Evolutionary conservation across 2,329 filamentous ascomycete genomes (phyloP).

Genomic region (Clonostachys chloroleuca): DNA sequence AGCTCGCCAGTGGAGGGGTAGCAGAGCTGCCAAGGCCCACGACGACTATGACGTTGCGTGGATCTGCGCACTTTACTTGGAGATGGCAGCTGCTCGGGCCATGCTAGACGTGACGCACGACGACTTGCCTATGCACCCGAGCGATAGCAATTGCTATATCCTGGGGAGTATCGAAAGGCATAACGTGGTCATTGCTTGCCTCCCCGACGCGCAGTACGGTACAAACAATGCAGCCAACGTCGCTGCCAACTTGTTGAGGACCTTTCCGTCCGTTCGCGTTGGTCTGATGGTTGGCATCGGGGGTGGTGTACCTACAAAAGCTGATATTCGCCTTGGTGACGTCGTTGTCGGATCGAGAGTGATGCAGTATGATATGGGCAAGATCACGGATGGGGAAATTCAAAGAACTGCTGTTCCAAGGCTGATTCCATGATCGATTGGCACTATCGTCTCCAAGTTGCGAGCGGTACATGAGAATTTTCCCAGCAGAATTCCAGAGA

Average conservation of each 20-base stretch:
- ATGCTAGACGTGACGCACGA: slow-evolving; percentile 16
- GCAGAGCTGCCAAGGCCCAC: neutral
- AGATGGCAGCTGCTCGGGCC: slow-evolving; percentile 13
- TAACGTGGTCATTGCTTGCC: slow-evolving; percentile 7
- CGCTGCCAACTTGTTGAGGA: slow-evolving; percentile 2
- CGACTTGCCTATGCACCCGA: neutral
- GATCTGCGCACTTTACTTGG: slow-evolving; percentile 16
- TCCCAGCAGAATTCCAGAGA: neutral
- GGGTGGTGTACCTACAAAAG: slow-evolving; percentile 11
- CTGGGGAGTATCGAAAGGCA: slow-evolving; percentile 5
- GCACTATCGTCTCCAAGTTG: neutral
- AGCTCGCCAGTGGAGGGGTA: no score
- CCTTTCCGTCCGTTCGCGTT: slow-evolving; percentile 4
- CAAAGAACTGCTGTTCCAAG: slow-evolving; percentile 1
- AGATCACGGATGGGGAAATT: slow-evolving; percentile 1
- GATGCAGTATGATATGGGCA: slow-evolving; percentile 11
- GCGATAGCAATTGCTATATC: slow-evolving; percentile 7
- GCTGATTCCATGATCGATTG: slow-evolving; percentile 3
- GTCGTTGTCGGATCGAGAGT: slow-evolving; percentile 6
- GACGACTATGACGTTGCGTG: slow-evolving; percentile 10
- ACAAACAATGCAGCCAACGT: slow-evolving; percentile 7
- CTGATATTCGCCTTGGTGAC: neutral
- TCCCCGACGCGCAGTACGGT: slow-evolving; percentile 5
- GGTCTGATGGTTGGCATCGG: slow-evolving; percentile 16
- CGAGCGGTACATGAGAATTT: neutral